Base-by-base conservation (phyloP, 2,329 filamentous ascomycete species). In the Curvularia verruculosa region DNA sequence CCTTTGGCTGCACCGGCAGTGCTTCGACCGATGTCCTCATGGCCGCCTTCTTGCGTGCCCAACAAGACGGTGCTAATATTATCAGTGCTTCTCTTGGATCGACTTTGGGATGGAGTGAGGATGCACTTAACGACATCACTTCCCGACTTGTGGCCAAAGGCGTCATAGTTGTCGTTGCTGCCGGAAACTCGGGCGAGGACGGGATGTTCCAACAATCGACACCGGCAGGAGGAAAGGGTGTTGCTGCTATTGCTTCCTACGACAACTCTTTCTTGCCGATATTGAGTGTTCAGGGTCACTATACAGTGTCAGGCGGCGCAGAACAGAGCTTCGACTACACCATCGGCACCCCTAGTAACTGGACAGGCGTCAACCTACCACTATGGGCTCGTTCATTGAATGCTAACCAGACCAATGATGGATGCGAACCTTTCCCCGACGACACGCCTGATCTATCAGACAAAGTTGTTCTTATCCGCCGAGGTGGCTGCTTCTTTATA, bases 381-480 rank as follows among this genome's bases (percentile, higher is more conserved):
- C 18, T 37, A 9, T 52, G 47, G 47, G 19, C 34, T 15, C 46
- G 21, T 18, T 48, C 46, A 9, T 45, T 45, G 5, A 9, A 45
- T 23, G 21, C 19, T 15, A 24, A n/a, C 4, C 2, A 18, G 41
- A 26, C 29, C 13, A 23, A 49, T 12, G 23, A 40, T 19, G 47
- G 24, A 19, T 49, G 47, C 23, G 13, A 49, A 8, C 47, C 40
- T 6, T 28, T 28, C 29, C 50, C 50, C 2, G 34, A 26, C n/a
- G 3, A 39, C 18, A 52, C 50, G 2, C 50, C 50, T 3, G 41
- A 52, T 19, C 24, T 52, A 12, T 46, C 50, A 2, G 23, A 19
- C 29, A 26, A 46, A 9, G 13, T 52, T 24, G 50, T 52, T 13
- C 23, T 52, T 7, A 29, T 52, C 9, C 41, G 50, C 12, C 23